phyloP scores from a whole-genome alignment of 2,329 filamentous ascomycete species.

The Botrytis sinoallii region DNA sequence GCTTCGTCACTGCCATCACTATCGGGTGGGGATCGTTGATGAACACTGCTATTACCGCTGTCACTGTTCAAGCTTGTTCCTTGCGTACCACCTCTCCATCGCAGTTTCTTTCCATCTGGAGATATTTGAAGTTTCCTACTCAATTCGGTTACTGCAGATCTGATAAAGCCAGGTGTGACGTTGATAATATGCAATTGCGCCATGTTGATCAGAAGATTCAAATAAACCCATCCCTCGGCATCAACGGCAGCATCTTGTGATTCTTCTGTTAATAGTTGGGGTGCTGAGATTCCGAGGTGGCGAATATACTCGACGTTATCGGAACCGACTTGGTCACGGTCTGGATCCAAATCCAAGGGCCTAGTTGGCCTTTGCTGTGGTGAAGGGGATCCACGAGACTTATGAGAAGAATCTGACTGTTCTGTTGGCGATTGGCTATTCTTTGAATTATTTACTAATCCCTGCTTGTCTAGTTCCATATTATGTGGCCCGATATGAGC shows the following conservation, averaged over 20 bases:
- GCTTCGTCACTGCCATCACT: constrained; percentile 28
- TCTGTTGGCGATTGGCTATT: constrained; percentile 19
- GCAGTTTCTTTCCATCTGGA: constrained; percentile 71
- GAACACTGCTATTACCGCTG: constrained; percentile 50
- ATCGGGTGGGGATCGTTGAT: constrained; percentile 40
- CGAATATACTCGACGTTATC: constrained; percentile 81
- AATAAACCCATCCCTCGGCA: constrained; percentile 74
- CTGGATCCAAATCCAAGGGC: constrained; percentile 72
- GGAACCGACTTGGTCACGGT: constrained; percentile 68
- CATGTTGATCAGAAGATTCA: constrained; percentile 77
- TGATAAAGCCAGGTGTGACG: constrained; percentile 74
- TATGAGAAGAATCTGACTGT: constrained; percentile 21
- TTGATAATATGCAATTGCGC: constrained; percentile 84
- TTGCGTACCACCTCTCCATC: constrained; percentile 70
- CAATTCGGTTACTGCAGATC: constrained; percentile 64
- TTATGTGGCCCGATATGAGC: constrained; percentile 39
- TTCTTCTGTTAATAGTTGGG: constrained; percentile 49
- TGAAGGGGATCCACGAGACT: constrained; percentile 30
- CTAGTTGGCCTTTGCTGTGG: constrained; percentile 75
- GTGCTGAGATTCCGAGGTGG: constrained; percentile 65
- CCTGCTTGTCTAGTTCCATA: constrained; percentile 25
- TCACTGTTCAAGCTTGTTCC: constrained; percentile 66
- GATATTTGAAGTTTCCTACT: constrained; percentile 77
- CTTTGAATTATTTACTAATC: constrained; percentile 27
- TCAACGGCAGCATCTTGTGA: constrained; percentile 56